Conservation (phyloP, 441 rosid species). For the Croton laevigatus region DNA sequence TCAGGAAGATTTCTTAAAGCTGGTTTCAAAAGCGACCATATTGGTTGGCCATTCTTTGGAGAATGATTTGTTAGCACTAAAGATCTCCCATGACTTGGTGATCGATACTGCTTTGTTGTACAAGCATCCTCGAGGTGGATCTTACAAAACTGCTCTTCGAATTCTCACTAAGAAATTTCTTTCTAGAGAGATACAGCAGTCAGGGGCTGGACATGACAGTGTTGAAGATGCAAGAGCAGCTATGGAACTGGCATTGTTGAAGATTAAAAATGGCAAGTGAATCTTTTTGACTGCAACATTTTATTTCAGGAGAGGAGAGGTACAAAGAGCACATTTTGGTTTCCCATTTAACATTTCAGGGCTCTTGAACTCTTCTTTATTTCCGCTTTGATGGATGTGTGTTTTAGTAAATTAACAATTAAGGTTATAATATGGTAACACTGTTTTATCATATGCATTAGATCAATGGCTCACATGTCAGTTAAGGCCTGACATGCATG, state of each 20-base stretch:
- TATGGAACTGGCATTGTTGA: slow-evolving; percentile 81
- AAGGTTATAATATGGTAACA: no score
- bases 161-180: slow-evolving; percentile 84
- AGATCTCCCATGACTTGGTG: slow-evolving; percentile 77
- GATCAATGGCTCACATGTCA: no score
- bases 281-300: neutral
- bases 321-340: no score
- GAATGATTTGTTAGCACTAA: slow-evolving; percentile 83
- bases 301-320: no score
- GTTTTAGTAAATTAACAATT: no score
- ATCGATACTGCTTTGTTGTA: slow-evolving; percentile 89
- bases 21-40: slow-evolving; percentile 80
- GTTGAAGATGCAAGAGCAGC: slow-evolving; percentile 91
- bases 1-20: slow-evolving; percentile 81
- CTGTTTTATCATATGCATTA: no score
- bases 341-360: no score
- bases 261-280: slow-evolving; percentile 72
- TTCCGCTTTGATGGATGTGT: no score
- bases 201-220: slow-evolving; percentile 86
- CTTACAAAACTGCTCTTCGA: slow-evolving; percentile 81
- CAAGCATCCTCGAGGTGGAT: slow-evolving; percentile 79
- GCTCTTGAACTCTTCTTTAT: no score
- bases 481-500: no score
- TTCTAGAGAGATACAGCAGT: slow-evolving; percentile 77
- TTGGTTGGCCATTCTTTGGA: slow-evolving; percentile 95